These are phyloP conservation scores for Kluyveromyces siamensis DNA, from an alignment of 805 yeast species.

Conservation along the genomic window DNA sequence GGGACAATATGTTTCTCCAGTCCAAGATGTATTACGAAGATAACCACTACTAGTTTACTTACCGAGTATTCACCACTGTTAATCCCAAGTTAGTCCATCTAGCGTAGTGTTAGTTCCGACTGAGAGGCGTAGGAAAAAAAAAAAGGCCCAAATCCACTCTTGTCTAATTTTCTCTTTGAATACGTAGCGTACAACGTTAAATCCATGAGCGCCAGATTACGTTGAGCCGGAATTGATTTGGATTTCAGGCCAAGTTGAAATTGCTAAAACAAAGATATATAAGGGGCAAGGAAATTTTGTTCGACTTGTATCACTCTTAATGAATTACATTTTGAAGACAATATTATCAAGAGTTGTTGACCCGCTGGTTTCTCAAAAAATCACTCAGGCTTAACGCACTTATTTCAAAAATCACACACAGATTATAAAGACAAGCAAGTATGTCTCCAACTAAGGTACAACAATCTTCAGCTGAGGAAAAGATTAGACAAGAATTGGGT, in stretches of 20 bases:
- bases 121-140: background rate
- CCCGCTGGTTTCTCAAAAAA: background rate
- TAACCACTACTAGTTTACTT: too few relatives aligned
- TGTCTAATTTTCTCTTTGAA: background rate
- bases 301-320: too few relatives aligned
- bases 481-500: constrained; percentile 31
- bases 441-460: constrained; percentile 9
- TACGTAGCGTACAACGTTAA: background rate
- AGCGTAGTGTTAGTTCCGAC: background rate
- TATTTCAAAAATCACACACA: background rate
- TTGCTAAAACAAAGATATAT: background rate
- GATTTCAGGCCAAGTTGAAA: background rate
- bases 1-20: too few relatives aligned
- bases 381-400: background rate
- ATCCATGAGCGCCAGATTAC: background rate
- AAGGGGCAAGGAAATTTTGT: background rate
- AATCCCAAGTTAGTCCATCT: background rate
- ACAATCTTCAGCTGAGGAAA: constrained; percentile 17
- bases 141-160: background rate
- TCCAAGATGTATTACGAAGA: too few relatives aligned
- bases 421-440: background rate
- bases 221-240: background rate
- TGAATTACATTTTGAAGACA: too few relatives aligned
- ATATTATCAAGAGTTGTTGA: background rate
- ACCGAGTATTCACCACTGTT: too few relatives aligned